A percentile compares a stretch with the other conserved stretches of the same genome.
Evolutionary conservation across 371 early-diverging fungal species (phyloP).

Genomic region (Umbelopsis sp.): DNA sequence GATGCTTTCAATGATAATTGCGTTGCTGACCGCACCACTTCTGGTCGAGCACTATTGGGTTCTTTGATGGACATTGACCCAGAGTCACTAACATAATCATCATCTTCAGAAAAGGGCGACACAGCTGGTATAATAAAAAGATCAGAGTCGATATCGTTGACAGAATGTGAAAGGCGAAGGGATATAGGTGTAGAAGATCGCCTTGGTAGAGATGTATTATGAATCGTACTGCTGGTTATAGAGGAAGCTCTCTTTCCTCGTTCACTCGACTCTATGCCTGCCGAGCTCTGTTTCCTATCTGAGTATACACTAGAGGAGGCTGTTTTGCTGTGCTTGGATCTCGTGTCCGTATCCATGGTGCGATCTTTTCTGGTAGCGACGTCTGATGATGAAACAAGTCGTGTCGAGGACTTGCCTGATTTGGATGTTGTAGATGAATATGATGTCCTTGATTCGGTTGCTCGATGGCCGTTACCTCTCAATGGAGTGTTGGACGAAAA

Average conservation of each 20-base stretch:
- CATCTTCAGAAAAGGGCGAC: constrained; percentile 39
- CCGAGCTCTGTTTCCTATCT: not conserved
- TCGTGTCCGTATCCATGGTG: not conserved
- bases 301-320: not conserved
- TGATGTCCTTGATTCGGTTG: constrained; percentile 1
- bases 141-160: constrained; percentile 27
- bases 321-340: constrained; percentile 3
- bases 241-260: not conserved
- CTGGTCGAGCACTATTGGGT: constrained; percentile 46
- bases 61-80: constrained; percentile 43
- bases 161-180: constrained; percentile 29
- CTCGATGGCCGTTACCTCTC: not conserved
- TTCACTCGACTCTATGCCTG: not conserved
- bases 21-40: constrained; percentile 50
- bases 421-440: constrained; percentile 17
- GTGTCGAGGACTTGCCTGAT: constrained; percentile 20
- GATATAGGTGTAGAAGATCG: constrained; percentile 22
- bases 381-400: not conserved
- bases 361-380: not conserved
- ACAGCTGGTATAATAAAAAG: constrained; percentile 35
- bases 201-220: not conserved
- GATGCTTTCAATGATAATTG: constrained; percentile 49
- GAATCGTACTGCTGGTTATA: not conserved
- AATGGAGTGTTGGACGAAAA: constrained; percentile 30
- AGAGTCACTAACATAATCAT: constrained; percentile 20